Evolutionary conservation across 2,329 filamentous ascomycete species (phyloP).

Genomic region (Colletotrichum shisoi): DNA sequence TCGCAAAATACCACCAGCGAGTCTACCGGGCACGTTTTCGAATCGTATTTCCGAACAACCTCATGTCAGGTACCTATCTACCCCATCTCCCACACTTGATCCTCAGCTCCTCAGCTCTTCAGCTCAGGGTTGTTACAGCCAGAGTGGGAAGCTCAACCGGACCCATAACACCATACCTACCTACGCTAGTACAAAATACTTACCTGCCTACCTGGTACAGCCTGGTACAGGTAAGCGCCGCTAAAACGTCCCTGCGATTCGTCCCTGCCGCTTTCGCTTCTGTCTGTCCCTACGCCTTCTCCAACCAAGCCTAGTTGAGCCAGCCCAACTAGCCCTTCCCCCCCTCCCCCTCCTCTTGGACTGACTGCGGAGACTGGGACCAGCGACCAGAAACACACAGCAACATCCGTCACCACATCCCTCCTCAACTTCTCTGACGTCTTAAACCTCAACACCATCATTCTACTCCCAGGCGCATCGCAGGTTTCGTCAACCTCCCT

Average conservation of each 20-base stretch:
- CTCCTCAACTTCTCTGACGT: conserved; percentile 13
- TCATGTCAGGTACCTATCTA: not conserved
- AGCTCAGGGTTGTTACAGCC: not conserved
- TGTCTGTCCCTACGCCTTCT: conserved; percentile 14
- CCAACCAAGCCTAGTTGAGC: conserved; percentile 14
- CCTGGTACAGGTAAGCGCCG: conserved; percentile 25
- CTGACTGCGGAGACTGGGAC: conserved; percentile 17
- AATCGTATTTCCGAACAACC: not conserved
- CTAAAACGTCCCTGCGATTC: conserved; percentile 37
- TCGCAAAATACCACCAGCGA: not conserved
- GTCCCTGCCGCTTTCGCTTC: conserved; percentile 20
- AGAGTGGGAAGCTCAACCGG: conserved; percentile 21
- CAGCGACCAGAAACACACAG: not conserved
- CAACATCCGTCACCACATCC: conserved; percentile 28
- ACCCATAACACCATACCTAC: conserved; percentile 6
- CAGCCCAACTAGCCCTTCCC: not conserved
- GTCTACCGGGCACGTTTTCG: too few species aligned
- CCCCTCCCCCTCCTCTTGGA: conserved; percentile 6
- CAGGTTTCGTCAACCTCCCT: conserved; percentile 19
- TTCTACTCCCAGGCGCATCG: conserved; percentile 21
- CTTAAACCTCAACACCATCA: conserved; percentile 13
- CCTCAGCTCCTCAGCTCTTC: not conserved
- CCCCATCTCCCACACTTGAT: not conserved
- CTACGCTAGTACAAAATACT: not conserved
- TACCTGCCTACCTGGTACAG: not conserved